Percentiles rank a stretch among this genome's conserved stretches.
phyloP scores from a whole-genome alignment of 306 rosid genomes.

The Acacia acuminata region DNA sequence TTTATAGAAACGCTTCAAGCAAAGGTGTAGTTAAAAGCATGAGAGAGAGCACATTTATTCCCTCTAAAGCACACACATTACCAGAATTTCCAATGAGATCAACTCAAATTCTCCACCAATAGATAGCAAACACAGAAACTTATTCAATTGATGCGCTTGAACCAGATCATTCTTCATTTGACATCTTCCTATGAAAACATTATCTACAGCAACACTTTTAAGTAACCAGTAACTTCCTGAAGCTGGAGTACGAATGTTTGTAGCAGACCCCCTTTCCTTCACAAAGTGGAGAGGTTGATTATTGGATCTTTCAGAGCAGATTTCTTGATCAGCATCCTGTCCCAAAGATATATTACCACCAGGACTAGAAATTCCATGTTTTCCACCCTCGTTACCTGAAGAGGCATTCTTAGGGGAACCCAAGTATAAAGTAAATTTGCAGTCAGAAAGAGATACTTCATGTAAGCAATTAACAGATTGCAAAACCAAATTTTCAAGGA shows the following conservation, averaged over 20 bases:
- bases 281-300: constrained; percentile 36
- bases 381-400: constrained; percentile 40
- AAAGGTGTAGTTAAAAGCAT: constrained; percentile 34
- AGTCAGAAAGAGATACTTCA: constrained; percentile 68
- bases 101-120: constrained; percentile 63
- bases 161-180: constrained; percentile 59
- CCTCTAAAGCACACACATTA: constrained; percentile 46
- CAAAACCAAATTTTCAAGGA: constrained; percentile 45
- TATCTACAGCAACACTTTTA: constrained; percentile 50
- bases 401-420: constrained; percentile 39
- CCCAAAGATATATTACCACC: constrained; percentile 41
- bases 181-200: constrained; percentile 60
- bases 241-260: constrained; percentile 32
- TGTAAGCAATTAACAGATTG: constrained; percentile 57
- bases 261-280: constrained; percentile 41
- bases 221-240: constrained; percentile 54
- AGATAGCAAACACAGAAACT: constrained; percentile 55
- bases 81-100: constrained; percentile 72
- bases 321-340: constrained; percentile 39
- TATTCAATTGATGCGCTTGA: constrained; percentile 54
- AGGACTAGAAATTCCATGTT: constrained; percentile 36
- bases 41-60: constrained; percentile 1
- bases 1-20: constrained; percentile 16
- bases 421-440: constrained; percentile 41
- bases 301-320: constrained; percentile 42